Evolutionary conservation across 495 filamentous ascomycete genomes (phyloP).

Genomic region (Tuber melanosporum): DNA sequence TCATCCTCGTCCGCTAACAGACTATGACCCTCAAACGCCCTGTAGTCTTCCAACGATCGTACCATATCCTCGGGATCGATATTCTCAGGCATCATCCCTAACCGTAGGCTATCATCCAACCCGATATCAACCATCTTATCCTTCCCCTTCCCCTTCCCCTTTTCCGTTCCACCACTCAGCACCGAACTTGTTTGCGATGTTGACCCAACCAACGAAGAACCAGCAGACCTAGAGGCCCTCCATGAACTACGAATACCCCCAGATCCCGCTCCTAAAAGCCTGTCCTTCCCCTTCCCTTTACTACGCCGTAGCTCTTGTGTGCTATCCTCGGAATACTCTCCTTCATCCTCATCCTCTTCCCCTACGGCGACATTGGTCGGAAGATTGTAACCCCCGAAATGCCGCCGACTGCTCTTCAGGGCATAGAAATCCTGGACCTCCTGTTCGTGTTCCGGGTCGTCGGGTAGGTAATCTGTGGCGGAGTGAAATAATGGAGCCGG

Average conservation of each 20-base stretch:
- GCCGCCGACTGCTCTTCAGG: conserved; percentile 75
- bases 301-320: conserved; percentile 38
- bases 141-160: conserved; percentile 53
- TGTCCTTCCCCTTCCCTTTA: conserved; percentile 26
- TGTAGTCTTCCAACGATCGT: conserved; percentile 22
- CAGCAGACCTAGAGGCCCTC: conserved; percentile 46
- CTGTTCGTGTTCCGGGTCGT: conserved; percentile 81
- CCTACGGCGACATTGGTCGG: conserved; percentile 53
- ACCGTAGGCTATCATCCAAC: conserved; percentile 60
- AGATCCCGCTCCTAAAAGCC: conserved; percentile 18
- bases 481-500: conserved; percentile 78
- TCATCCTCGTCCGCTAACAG: conserved; percentile 41
- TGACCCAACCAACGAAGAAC: conserved; percentile 31
- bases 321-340: conserved; percentile 40
- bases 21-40: conserved; percentile 17
- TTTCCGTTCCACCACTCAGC: conserved; percentile 30
- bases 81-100: conserved; percentile 40
- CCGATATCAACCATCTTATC: conserved; percentile 81
- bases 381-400: conserved; percentile 56
- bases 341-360: conserved; percentile 50
- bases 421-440: conserved; percentile 92
- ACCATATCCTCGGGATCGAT: conserved; percentile 42
- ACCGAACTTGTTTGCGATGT: conserved; percentile 29
- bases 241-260: conserved; percentile 53
- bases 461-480: conserved; percentile 47